phyloP scores from a whole-genome alignment of 164 flowering plant species.

The Macadamia tetraphylla region DNA sequence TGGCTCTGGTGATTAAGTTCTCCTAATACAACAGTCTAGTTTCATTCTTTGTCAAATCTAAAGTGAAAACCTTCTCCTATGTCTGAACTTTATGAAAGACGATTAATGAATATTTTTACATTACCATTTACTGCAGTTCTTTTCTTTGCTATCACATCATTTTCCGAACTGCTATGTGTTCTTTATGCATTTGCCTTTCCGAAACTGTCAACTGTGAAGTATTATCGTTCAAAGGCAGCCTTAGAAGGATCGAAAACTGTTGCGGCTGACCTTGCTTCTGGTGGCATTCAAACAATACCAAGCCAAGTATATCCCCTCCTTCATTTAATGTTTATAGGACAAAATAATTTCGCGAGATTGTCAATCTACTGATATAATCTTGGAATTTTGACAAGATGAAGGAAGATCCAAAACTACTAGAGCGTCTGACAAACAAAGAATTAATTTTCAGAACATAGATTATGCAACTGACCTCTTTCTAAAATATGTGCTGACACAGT shows the following conservation, averaged over 20 bases:
- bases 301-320: conserved; percentile 8
- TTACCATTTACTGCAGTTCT: conserved; percentile 18
- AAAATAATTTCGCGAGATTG: neutral
- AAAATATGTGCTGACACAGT: conserved; percentile 35
- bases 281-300: conserved; percentile 18
- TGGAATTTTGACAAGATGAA: conserved; percentile 22
- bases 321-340: neutral
- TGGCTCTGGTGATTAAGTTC: neutral
- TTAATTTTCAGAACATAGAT: conserved; percentile 33
- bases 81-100: neutral
- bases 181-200: conserved; percentile 35
- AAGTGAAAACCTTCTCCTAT: neutral
- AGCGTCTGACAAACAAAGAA: conserved; percentile 28
- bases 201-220: conserved; percentile 33
- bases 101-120: neutral
- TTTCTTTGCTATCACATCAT: conserved; percentile 27
- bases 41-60: neutral
- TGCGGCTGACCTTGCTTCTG: conserved; percentile 42
- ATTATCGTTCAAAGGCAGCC: conserved; percentile 35
- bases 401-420: conserved; percentile 21
- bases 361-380: neutral
- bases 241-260: conserved; percentile 42
- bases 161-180: conserved; percentile 29
- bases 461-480: conserved; percentile 31
- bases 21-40: neutral